Conservation (phyloP, 495 filamentous ascomycete species). For the Neurospora sp. region DNA sequence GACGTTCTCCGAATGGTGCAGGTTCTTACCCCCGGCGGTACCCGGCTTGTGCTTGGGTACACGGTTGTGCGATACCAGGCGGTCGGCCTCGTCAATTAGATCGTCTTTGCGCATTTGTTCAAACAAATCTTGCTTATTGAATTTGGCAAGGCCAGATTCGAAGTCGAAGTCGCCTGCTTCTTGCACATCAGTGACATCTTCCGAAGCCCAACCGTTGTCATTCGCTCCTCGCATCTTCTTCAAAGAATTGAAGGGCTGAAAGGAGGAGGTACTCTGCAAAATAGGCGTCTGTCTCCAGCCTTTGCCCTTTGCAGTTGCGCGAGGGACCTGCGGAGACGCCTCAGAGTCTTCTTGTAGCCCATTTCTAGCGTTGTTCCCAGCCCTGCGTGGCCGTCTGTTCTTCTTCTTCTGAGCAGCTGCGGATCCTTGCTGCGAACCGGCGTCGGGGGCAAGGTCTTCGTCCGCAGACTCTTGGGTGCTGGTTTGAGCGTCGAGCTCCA, state of each 20-base stretch:
- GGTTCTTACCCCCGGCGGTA: constrained; percentile 77
- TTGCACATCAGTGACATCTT: constrained; percentile 95
- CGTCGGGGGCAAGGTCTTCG: constrained; percentile 10
- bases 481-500: constrained; percentile 8
- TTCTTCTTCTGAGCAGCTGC: constrained; percentile 9
- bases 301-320: constrained; percentile 29
- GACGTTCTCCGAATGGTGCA: constrained; percentile 87
- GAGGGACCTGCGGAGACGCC: constrained; percentile 10
- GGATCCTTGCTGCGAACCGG: constrained; percentile 9
- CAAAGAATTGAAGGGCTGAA: constrained; percentile 47
- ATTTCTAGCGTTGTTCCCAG: constrained; percentile 4
- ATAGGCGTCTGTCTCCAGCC: constrained; percentile 84
- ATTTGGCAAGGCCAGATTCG: constrained; percentile 74
- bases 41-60: constrained; percentile 58
- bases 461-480: constrained; percentile 10
- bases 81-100: constrained; percentile 74
- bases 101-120: constrained; percentile 81
- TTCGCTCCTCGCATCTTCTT: constrained; percentile 46
- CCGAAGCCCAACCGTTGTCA: constrained; percentile 89
- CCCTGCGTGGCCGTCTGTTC: constrained; percentile 15
- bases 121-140: constrained; percentile 86
- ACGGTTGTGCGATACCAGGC: constrained; percentile 83
- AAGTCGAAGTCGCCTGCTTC: constrained; percentile 94
- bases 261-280: constrained; percentile 48
- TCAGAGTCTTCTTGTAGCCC: constrained; percentile 12